These are phyloP conservation scores for Verticillium isaacii DNA, from an alignment of 2,329 filamentous ascomycete species.

Conservation along the genomic window DNA sequence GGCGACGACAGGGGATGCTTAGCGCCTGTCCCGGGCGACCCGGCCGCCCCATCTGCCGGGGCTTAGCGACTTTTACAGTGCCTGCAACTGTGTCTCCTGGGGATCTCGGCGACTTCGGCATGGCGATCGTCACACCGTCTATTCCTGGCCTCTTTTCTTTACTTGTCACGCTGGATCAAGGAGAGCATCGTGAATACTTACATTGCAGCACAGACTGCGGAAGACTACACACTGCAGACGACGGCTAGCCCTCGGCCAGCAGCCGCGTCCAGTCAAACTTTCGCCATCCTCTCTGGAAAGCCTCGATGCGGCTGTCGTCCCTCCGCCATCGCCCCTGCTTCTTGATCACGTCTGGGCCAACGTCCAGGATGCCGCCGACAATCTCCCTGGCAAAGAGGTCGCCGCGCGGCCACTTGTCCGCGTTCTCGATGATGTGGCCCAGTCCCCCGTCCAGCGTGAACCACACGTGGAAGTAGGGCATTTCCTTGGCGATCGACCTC, in stretches of 20 bases:
- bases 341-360: constrained; percentile 77
- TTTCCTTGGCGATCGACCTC: constrained; percentile 80
- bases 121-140: not conserved
- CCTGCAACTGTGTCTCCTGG: not conserved
- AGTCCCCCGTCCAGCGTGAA: constrained; percentile 88
- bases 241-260: constrained; percentile 32
- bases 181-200: too few species aligned
- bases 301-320: constrained; percentile 65
- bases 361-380: constrained; percentile 86
- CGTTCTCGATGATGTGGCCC: constrained; percentile 88
- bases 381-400: constrained; percentile 92
- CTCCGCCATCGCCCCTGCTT: constrained; percentile 82
- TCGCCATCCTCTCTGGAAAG: constrained; percentile 79
- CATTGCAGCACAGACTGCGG: too few species aligned
- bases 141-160: too few species aligned
- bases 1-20: not conserved
- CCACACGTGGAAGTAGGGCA: constrained; percentile 98
- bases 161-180: too few species aligned
- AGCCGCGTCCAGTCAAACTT: constrained; percentile 85
- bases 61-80: not conserved
- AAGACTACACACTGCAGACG: too few species aligned
- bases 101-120: not conserved
- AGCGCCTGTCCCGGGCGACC: not conserved
- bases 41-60: not conserved
- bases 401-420: constrained; percentile 77